These are phyloP conservation scores for Cyclocybe cylindracea DNA, from an alignment of 768 basidiomycete species.

Conservation along the genomic window DNA sequence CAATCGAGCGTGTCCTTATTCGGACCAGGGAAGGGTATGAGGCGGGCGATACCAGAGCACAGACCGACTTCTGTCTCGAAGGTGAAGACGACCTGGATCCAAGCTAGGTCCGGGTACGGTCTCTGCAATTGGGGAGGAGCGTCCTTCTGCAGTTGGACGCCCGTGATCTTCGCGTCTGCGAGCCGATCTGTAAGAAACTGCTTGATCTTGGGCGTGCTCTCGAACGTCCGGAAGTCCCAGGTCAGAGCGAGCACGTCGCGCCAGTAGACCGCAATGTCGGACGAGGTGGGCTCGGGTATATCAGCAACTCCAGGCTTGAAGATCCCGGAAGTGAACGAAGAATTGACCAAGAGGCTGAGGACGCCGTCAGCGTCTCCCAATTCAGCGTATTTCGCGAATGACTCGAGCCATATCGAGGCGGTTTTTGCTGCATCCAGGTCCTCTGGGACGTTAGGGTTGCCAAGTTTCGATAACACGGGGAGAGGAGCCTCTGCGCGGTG, in stretches of 20 bases:
- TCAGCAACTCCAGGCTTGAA: slow-evolving; percentile 12
- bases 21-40: slow-evolving; percentile 42
- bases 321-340: slow-evolving; percentile 21
- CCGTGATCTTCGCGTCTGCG: slow-evolving; percentile 17
- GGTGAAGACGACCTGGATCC: slow-evolving; percentile 57
- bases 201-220: slow-evolving; percentile 38
- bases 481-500: slow-evolving; percentile 25
- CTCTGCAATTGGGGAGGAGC: slow-evolving; percentile 28
- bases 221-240: slow-evolving; percentile 63
- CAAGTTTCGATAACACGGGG: slow-evolving; percentile 30
- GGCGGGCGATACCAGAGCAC: slow-evolving; percentile 52
- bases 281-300: slow-evolving; percentile 3
- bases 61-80: slow-evolving; percentile 55
- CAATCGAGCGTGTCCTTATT: slow-evolving; percentile 34
- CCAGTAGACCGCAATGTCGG: slow-evolving; percentile 43
- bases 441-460: slow-evolving; percentile 23
- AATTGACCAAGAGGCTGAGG: slow-evolving; percentile 33
- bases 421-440: slow-evolving; percentile 36
- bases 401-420: slow-evolving; percentile 41
- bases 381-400: slow-evolving; percentile 34
- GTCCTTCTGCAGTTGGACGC: slow-evolving; percentile 28
- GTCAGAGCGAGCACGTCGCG: slow-evolving; percentile 63
- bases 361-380: slow-evolving; percentile 35
- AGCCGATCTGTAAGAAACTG: slow-evolving; percentile 52
- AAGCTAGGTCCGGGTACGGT: slow-evolving; percentile 53